These are phyloP conservation scores for Malassezia slooffiae DNA, from an alignment of 1,284 basidiomycete species.

Conservation along the genomic window DNA sequence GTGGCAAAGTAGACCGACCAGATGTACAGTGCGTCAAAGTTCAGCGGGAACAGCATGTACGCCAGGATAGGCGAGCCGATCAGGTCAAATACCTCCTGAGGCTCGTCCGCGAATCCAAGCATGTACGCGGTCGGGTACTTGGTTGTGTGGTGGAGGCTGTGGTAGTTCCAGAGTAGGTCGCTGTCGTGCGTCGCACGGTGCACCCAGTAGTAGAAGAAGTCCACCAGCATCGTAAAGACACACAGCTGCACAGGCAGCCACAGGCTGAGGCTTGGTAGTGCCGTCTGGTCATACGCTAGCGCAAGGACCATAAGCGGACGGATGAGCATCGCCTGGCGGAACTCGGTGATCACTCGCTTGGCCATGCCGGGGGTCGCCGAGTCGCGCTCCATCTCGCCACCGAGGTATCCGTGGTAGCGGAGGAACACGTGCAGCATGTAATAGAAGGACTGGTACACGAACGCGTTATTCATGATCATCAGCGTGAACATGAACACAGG, in stretches of 20 bases:
- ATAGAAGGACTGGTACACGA: slow-evolving; percentile 16
- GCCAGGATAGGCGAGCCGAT: slow-evolving; percentile 23
- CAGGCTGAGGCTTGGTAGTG: slow-evolving; percentile 15
- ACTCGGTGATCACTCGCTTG: slow-evolving; percentile 17
- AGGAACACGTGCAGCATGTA: slow-evolving; percentile 14
- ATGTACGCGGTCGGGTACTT: slow-evolving; percentile 34
- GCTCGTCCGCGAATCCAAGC: slow-evolving; percentile 25
- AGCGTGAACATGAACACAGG: slow-evolving; percentile 20
- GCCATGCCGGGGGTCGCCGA: slow-evolving; percentile 22
- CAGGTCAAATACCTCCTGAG: slow-evolving; percentile 34
- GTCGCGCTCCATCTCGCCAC: slow-evolving; percentile 23
- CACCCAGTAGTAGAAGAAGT: slow-evolving; percentile 37
- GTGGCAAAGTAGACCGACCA: slow-evolving; percentile 23
- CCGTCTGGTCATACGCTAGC: slow-evolving; percentile 25
- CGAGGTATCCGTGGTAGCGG: slow-evolving; percentile 26
- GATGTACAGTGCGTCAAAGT: slow-evolving; percentile 22
- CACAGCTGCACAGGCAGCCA: slow-evolving; percentile 30
- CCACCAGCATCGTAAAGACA: slow-evolving; percentile 20
- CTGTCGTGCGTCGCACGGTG: slow-evolving; percentile 38
- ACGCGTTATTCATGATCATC: slow-evolving; percentile 15
- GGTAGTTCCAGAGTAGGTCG: slow-evolving; percentile 25
- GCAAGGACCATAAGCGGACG: slow-evolving; percentile 23
- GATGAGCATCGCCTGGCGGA: slow-evolving; percentile 21
- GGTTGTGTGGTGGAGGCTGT: slow-evolving; percentile 25
- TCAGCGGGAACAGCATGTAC: slow-evolving; percentile 16